Percentiles rank a stretch among this genome's conserved stretches.
These are phyloP conservation scores for Rubia balearica DNA, from an alignment of 305 asterid genomes.

Conservation along the genomic window DNA sequence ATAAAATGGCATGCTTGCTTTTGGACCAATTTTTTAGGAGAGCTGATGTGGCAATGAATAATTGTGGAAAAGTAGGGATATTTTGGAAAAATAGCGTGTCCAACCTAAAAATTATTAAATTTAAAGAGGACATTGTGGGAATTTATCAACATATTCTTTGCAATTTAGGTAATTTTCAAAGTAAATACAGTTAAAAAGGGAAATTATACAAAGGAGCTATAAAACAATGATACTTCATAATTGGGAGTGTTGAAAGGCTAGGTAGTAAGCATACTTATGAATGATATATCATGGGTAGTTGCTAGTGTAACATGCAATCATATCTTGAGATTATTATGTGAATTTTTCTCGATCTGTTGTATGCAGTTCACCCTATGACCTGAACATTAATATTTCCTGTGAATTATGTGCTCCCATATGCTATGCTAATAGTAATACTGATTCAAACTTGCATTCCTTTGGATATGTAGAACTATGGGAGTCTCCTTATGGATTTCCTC, in stretches of 20 bases:
- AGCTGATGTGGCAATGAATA: too few species aligned
- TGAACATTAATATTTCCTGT: not conserved
- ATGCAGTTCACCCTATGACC: not conserved
- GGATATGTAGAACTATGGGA: constrained; percentile 70
- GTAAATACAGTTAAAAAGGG: too few species aligned
- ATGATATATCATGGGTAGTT: not conserved
- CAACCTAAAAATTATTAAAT: too few species aligned
- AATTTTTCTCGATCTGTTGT: not conserved
- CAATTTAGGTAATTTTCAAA: too few species aligned
- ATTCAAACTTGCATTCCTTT: constrained; percentile 16
- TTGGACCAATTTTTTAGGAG: too few species aligned
- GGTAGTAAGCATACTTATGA: not conserved
- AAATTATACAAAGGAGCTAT: not conserved
- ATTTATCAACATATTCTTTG: too few species aligned
- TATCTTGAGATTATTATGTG: not conserved
- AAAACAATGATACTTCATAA: not conserved
- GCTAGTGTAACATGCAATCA: constrained; percentile 5
- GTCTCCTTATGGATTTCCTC: constrained; percentile 96
- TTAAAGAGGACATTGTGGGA: too few species aligned
- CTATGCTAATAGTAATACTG: constrained; percentile 13
- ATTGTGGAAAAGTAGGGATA: too few species aligned
- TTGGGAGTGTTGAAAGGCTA: not conserved
- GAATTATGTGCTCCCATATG: not conserved
- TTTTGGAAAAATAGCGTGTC: too few species aligned
- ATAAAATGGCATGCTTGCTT: too few species aligned